Conservation (phyloP, 2,329 filamentous ascomycete species). For the Cercospora beticola region DNA sequence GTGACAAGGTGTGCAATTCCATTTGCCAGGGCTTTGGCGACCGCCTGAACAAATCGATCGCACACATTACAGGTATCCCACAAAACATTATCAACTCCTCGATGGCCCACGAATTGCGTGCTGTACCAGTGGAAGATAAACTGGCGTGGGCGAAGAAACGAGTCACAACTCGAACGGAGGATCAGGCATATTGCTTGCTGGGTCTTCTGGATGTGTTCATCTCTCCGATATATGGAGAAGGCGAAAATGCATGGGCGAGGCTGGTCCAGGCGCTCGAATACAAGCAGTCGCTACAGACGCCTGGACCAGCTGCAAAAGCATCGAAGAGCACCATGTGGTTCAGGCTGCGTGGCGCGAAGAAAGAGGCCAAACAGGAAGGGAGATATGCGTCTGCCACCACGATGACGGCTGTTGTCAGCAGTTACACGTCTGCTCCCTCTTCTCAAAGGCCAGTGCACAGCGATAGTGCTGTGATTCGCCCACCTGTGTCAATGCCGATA, state of each 20-base stretch:
- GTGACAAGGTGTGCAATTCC: background rate
- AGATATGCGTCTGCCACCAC: background rate
- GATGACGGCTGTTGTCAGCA: background rate
- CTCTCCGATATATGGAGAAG: background rate
- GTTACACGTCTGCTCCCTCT: no score
- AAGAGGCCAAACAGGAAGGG: background rate
- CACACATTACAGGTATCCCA: background rate
- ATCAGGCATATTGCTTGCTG: constrained; percentile 1
- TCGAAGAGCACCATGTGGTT: background rate
- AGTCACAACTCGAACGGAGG: background rate
- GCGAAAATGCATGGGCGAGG: background rate
- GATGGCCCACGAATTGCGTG: background rate
- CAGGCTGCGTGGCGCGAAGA: background rate
- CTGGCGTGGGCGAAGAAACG: background rate
- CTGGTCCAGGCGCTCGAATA: background rate
- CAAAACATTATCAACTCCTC: background rate
- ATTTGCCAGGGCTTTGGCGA: background rate
- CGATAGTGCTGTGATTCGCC: background rate
- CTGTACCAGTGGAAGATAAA: background rate
- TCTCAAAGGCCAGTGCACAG: background rate
- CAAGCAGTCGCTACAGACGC: background rate
- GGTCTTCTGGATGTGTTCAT: constrained; percentile 3
- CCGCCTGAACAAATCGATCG: background rate
- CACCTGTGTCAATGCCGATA: background rate
- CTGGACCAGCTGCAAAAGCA: background rate